Percentiles rank a stretch among this genome's conserved stretches.
phyloP scores from a whole-genome alignment of 176 grass and related monocot species.

The Puccinellia tenuiflora region DNA sequence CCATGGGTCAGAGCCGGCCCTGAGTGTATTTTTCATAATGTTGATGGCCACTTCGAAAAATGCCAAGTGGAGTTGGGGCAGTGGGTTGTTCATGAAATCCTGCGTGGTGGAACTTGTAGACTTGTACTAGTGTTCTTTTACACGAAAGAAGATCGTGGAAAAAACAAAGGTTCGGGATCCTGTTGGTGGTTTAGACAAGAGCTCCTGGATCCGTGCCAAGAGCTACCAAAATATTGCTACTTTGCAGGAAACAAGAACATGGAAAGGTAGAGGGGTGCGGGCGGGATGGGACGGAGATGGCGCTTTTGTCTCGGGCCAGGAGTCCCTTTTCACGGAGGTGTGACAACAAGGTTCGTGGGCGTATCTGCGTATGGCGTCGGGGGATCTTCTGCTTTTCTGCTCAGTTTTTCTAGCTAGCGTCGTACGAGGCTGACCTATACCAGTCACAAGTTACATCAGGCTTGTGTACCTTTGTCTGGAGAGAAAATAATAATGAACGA shows the following conservation, averaged over 20 bases:
- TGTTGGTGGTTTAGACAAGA: slow-evolving; percentile 2
- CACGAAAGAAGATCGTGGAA: neutral
- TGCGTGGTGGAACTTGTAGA: neutral
- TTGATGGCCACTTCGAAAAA: no score
- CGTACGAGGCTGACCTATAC: neutral
- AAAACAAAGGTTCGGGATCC: neutral
- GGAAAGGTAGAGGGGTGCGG: neutral
- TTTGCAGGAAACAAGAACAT: neutral
- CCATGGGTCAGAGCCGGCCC: no score
- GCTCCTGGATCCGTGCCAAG: slow-evolving; percentile 32
- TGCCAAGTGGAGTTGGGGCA: neutral
- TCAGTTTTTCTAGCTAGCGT: neutral
- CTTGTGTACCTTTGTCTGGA: neutral
- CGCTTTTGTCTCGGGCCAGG: slow-evolving; percentile 23
- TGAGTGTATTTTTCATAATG: no score
- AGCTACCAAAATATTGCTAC: neutral
- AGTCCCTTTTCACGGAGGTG: neutral
- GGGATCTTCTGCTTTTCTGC: neutral
- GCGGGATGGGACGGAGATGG: neutral
- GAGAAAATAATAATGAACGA: no score
- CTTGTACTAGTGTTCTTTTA: neutral
- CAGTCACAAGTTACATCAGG: neutral
- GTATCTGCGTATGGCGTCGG: neutral
- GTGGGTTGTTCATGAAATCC: neutral
- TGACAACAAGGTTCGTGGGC: slow-evolving; percentile 19